These are phyloP conservation scores for Kurtzmaniella cleridarum DNA, from an alignment of 805 yeast genomes.

Conservation along the genomic window DNA sequence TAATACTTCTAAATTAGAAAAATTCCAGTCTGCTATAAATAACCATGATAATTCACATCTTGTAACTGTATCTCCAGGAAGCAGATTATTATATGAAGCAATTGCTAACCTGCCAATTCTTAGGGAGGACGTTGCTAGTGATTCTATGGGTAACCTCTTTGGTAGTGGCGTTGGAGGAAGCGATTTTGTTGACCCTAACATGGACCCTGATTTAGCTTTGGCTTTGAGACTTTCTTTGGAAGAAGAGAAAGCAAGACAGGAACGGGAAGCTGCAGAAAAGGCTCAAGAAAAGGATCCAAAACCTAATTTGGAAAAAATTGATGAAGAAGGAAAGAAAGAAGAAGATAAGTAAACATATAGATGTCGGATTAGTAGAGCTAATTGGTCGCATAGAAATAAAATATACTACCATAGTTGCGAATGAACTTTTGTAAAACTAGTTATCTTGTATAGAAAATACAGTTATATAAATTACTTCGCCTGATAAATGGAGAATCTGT, in stretches of 20 bases:
- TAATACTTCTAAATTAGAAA: constrained; percentile 75
- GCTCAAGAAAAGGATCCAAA: constrained; percentile 14
- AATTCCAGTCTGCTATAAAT: constrained; percentile 68
- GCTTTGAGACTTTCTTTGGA: constrained; percentile 92
- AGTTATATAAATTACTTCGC: no score
- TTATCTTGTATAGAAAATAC: no score
- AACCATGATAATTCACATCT: constrained; percentile 76
- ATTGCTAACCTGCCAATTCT: constrained; percentile 74
- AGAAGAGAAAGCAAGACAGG: constrained; percentile 91
- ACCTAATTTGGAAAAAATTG: constrained; percentile 26
- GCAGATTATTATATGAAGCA: constrained; percentile 75
- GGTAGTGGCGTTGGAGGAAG: constrained; percentile 42
- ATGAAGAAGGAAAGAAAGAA: constrained; percentile 15
- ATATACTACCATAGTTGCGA: no score
- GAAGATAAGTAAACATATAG: constrained; percentile 6
- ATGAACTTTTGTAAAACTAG: no score
- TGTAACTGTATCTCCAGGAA: constrained; percentile 84
- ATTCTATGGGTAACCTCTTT: constrained; percentile 35
- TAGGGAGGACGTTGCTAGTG: constrained; percentile 45
- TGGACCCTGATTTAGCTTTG: constrained; percentile 96
- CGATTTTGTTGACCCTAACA: constrained; percentile 61
- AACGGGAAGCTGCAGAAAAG: constrained; percentile 50
- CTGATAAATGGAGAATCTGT: no score
- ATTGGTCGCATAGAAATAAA: no score
- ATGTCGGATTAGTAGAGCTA: no score